phyloP scores from a whole-genome alignment of 2,329 filamentous ascomycete genomes.

The Magnaporthiopsis rhizophila region DNA sequence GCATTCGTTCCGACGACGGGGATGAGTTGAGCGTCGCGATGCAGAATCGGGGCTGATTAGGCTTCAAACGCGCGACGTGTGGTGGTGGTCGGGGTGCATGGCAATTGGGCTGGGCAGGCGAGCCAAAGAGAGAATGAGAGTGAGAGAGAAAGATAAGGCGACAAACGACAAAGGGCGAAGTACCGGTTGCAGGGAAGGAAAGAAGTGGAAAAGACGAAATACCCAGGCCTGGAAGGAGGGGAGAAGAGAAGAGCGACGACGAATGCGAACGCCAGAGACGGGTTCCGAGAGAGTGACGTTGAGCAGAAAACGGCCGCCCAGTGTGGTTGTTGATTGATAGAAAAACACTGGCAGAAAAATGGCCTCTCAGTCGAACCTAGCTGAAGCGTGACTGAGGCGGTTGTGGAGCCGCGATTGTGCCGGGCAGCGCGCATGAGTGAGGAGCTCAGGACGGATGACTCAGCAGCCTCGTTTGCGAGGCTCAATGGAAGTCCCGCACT shows the following conservation, averaged over 20 bases:
- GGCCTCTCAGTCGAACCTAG: background rate
- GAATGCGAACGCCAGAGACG: background rate
- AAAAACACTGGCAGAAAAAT: background rate
- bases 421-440: background rate
- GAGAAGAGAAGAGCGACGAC: conserved; percentile 1
- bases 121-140: background rate
- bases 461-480: background rate
- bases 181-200: background rate
- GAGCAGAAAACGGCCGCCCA: background rate
- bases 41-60: background rate
- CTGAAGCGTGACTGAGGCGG: background rate
- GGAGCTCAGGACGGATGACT: background rate
- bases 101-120: background rate
- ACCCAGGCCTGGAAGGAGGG: background rate
- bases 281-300: background rate
- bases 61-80: background rate
- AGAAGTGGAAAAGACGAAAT: background rate
- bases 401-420: background rate
- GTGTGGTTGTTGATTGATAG: background rate
- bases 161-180: background rate
- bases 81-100: background rate
- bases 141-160: background rate
- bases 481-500: background rate
- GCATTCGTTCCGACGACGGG: background rate
- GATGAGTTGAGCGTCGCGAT: background rate